Evolutionary conservation across 805 yeast species (phyloP).

Genomic region (Maudiozyma pseudohumilis): DNA sequence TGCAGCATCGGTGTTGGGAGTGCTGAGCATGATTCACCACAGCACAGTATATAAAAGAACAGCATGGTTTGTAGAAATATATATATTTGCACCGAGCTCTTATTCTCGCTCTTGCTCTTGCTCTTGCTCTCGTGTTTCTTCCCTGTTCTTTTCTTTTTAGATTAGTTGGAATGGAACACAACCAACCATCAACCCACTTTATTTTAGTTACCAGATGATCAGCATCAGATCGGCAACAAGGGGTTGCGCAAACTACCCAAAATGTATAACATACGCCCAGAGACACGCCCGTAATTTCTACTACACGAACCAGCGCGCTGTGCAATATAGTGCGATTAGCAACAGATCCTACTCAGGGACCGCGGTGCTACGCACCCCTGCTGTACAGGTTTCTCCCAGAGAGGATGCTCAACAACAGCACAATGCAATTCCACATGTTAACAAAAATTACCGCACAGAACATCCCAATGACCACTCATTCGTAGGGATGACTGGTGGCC

Average conservation of each 20-base stretch:
- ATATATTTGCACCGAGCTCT: too few species aligned
- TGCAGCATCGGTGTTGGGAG: too few species aligned
- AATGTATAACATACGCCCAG: background rate
- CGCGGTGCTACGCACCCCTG: background rate
- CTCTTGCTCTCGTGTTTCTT: too few species aligned
- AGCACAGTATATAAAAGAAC: too few species aligned
- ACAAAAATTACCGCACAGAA: background rate
- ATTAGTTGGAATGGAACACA: too few species aligned
- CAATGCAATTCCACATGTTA: too few species aligned
- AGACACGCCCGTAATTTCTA: conserved; percentile 1
- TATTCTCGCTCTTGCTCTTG: too few species aligned
- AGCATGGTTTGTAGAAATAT: too few species aligned
- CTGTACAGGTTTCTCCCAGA: background rate
- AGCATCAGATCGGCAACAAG: background rate
- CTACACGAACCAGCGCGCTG: background rate
- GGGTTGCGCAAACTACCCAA: background rate
- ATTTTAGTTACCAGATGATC: too few species aligned
- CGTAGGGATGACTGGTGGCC: conserved; percentile 96
- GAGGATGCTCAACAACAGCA: background rate
- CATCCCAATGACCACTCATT: conserved; percentile 54
- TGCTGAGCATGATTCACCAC: too few species aligned
- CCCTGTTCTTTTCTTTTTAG: too few species aligned
- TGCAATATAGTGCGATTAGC: background rate
- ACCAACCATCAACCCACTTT: too few species aligned
- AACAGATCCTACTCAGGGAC: background rate